Conservation (phyloP, 2,329 filamentous ascomycete species). For the Microsporum audouinii region DNA sequence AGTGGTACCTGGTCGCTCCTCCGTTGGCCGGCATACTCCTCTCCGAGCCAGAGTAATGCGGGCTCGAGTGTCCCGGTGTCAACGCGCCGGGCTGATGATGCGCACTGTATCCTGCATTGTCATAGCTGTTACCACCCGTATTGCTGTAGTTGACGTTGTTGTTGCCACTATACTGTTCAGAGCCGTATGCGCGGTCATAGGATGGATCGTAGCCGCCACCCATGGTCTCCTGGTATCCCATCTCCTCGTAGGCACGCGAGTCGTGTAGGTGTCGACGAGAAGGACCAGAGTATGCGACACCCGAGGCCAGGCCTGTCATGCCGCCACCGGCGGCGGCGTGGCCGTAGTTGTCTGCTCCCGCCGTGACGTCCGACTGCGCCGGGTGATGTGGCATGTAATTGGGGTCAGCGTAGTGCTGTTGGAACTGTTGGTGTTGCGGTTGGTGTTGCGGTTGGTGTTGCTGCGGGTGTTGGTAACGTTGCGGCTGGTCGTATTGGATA, state of each 20-base stretch:
- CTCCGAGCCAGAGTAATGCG: neutral
- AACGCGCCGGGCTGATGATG: neutral
- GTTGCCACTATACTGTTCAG: neutral
- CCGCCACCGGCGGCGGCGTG: conserved; percentile 44
- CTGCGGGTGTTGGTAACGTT: neutral
- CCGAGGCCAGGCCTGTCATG: conserved; percentile 43
- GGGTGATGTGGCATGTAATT: conserved; percentile 19
- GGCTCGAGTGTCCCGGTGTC: neutral
- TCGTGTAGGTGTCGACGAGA: neutral
- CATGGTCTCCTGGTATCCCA: conserved; percentile 55
- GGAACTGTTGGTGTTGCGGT: neutral
- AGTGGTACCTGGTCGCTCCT: conserved; percentile 20
- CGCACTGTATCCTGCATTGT: neutral
- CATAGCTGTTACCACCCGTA: neutral
- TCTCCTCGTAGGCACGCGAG: conserved; percentile 42
- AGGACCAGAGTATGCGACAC: conserved; percentile 44
- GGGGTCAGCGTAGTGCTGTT: neutral
- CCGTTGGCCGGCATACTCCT: neutral
- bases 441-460: neutral
- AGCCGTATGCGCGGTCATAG: neutral
- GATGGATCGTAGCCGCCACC: conserved; percentile 26
- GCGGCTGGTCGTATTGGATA: neutral
- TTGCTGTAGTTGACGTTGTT: neutral
- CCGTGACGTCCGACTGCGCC: conserved; percentile 36
- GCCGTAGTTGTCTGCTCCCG: conserved; percentile 50